phyloP scores from a whole-genome alignment of 2,329 filamentous ascomycete species.

The Penicillium sp. region DNA sequence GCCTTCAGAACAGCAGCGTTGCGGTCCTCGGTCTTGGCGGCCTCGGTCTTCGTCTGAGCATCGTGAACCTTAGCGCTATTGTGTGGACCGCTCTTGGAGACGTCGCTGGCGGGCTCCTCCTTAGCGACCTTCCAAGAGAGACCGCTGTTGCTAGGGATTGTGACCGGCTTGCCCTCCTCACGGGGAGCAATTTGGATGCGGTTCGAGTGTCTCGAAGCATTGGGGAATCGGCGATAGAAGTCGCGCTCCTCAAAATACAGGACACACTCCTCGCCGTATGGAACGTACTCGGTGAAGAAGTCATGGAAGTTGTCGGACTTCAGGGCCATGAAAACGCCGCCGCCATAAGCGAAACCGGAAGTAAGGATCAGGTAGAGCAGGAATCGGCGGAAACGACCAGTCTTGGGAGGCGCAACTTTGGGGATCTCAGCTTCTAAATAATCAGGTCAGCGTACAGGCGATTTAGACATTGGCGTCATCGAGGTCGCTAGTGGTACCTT shows the following conservation, averaged over 20 bases:
- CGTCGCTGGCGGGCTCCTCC: conserved; percentile 65
- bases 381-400: conserved; percentile 76
- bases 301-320: conserved; percentile 98
- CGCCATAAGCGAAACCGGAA: conserved; percentile 78
- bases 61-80: conserved; percentile 49
- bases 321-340: conserved; percentile 90
- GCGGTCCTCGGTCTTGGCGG: conserved; percentile 38
- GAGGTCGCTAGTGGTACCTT: conserved; percentile 33
- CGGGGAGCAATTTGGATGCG: conserved; percentile 38
- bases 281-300: conserved; percentile 97
- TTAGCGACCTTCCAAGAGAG: conserved; percentile 79
- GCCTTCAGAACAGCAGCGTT: conserved; percentile 37
- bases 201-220: conserved; percentile 57
- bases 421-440: conserved; percentile 45
- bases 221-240: conserved; percentile 83
- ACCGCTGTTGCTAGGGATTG: conserved; percentile 83
- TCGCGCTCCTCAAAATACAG: conserved; percentile 95
- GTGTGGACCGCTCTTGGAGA: conserved; percentile 57
- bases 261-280: conserved; percentile 91
- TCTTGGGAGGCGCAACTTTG: conserved; percentile 64
- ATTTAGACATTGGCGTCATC: conserved; percentile 14
- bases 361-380: conserved; percentile 78
- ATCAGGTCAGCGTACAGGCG: conserved; percentile 39
- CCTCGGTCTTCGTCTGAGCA: conserved; percentile 36
- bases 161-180: conserved; percentile 73